These are phyloP conservation scores for Termitomyces bulborhizus DNA, from an alignment of 768 basidiomycete species.

Conservation along the genomic window DNA sequence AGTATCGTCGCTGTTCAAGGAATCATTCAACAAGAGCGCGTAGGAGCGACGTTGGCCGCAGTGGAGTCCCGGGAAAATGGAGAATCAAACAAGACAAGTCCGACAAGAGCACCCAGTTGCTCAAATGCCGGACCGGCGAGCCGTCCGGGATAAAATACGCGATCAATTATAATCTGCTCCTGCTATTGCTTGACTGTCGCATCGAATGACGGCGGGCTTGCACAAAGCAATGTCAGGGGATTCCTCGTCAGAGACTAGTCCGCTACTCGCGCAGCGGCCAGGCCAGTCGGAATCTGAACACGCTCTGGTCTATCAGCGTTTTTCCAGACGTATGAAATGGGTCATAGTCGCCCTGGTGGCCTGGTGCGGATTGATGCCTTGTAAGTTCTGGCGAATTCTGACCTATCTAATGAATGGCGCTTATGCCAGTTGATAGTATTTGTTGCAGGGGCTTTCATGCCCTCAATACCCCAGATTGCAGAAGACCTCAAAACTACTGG, in stretches of 20 bases:
- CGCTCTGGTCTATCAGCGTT: constrained; percentile 49
- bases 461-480: constrained; percentile 70
- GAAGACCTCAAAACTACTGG: constrained; percentile 54
- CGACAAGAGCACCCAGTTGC: too few relatives aligned
- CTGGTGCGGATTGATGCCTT: constrained; percentile 54
- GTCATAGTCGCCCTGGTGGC: constrained; percentile 53
- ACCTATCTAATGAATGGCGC: background rate
- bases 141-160: too few relatives aligned
- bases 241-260: constrained; percentile 23
- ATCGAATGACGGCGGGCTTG: background rate
- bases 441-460: constrained; percentile 63
- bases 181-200: too few relatives aligned
- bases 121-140: too few relatives aligned
- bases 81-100: too few relatives aligned
- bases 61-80: too few relatives aligned
- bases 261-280: constrained; percentile 18
- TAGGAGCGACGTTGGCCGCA: too few relatives aligned
- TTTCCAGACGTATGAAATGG: constrained; percentile 44
- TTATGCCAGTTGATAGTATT: constrained; percentile 41
- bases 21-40: too few relatives aligned
- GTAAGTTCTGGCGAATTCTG: constrained; percentile 27
- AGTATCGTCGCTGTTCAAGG: too few relatives aligned
- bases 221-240: background rate
- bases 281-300: constrained; percentile 13
- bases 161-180: too few relatives aligned